Conservation (phyloP, 257 asterid genomes). For the Primulina huaijiensis region DNA sequence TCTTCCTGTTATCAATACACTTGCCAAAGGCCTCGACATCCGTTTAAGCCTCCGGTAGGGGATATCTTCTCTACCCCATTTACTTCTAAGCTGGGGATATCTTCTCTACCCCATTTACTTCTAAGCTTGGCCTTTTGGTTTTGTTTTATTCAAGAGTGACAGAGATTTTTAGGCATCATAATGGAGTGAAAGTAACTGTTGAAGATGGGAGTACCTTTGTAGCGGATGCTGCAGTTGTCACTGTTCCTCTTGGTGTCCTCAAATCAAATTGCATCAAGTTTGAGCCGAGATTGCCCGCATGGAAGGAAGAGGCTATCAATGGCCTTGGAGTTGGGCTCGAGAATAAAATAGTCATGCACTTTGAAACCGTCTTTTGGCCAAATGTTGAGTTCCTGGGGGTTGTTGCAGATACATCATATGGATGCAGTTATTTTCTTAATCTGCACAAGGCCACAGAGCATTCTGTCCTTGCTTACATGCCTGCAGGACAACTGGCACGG, state of each 20-base stretch:
- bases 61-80: background rate
- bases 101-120: background rate
- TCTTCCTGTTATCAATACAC: slow-evolving; percentile 84
- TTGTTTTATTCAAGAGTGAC: slow-evolving; percentile 50
- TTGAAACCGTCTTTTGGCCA: slow-evolving; percentile 88
- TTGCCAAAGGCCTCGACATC: slow-evolving; percentile 95
- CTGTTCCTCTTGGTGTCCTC: slow-evolving; percentile 90
- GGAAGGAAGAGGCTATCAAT: slow-evolving; percentile 90
- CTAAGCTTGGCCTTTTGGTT: slow-evolving; percentile 14
- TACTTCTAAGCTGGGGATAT: slow-evolving; percentile 1
- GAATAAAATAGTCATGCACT: slow-evolving; percentile 85
- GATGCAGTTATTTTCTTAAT: slow-evolving; percentile 91
- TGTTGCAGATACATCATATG: slow-evolving; percentile 78
- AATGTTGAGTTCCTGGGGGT: slow-evolving; percentile 95
- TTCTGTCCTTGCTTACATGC: slow-evolving; percentile 94
- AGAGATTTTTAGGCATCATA: slow-evolving; percentile 63
- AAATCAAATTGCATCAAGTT: slow-evolving; percentile 66
- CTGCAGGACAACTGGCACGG: slow-evolving; percentile 88
- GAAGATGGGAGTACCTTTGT: slow-evolving; percentile 77
- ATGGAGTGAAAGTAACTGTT: slow-evolving; percentile 81
- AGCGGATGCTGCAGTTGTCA: slow-evolving; percentile 91
- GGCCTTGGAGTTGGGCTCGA: slow-evolving; percentile 90
- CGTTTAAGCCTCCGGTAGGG: slow-evolving; percentile 68
- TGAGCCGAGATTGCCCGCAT: slow-evolving; percentile 88
- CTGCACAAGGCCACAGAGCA: slow-evolving; percentile 97